Base-by-base conservation (phyloP, 306 rosid species). In the Mimosa pudica region DNA sequence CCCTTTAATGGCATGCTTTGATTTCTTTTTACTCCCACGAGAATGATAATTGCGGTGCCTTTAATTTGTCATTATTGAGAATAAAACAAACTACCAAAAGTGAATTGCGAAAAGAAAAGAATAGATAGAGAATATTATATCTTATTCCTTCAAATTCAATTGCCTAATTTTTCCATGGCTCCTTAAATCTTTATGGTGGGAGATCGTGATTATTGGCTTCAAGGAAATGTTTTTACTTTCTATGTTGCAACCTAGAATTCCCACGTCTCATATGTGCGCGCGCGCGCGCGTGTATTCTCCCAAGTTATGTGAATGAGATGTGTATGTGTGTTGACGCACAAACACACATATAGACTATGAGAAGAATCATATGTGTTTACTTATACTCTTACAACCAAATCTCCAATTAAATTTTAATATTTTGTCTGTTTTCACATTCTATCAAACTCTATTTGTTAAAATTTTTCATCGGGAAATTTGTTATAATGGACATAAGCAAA, bases 1-100 rank as follows among this genome's bases (percentile, higher is more conserved):
- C 18, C 62, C 82, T 86, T 86, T 81, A 47, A 51, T 67, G 80
- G 80, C 86, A 84, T 72, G 86, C 84, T 42, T 68, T 58, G 48
- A 67, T 81, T 81, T 78, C 70, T 55, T 52, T 49, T 12, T 80
- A 42, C 62, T 14, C 18, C 20, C 32, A 16, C 61, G 48, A 38
- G 18, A 49, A 33, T 71, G 18, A 57, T 80, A 46, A 71, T 64
- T 68, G 0, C 77, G 46, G 57, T 57, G 30, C 10, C 54, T 57
- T 18, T 57, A 57, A 8, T 16, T 44, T 55, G 55, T 18, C 81
- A 73, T 35, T 49, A 84, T 81, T 74, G 58, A 78, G 16, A 70
- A 36, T 8, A 57, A 73, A 82, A 46, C 72, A 68, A 73, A 65
- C 8, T 68, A 10, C 71, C 51, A 45, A 77, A 44, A 66, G 32